These are phyloP conservation scores for Akanthomyces muscarius DNA, from an alignment of 2,329 filamentous ascomycete genomes.

Conservation along the genomic window DNA sequence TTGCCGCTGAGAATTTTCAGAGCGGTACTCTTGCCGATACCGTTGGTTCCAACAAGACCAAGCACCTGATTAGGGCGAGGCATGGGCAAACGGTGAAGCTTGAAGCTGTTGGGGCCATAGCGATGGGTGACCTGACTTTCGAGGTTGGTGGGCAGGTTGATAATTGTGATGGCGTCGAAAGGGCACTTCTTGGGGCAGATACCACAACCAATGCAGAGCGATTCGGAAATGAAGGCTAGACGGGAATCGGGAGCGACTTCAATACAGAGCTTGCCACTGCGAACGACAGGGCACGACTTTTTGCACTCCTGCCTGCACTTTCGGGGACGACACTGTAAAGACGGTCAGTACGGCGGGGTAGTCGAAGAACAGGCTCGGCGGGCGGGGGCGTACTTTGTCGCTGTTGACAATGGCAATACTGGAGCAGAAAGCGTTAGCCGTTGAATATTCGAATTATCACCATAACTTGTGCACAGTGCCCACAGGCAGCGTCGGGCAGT, in stretches of 20 bases:
- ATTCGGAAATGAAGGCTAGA: slow-evolving; percentile 97
- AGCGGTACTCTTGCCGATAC: slow-evolving; percentile 99
- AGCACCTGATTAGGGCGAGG: slow-evolving; percentile 92
- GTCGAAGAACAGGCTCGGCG: slow-evolving; percentile 22
- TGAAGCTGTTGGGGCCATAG: slow-evolving; percentile 99
- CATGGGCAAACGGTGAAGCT: slow-evolving; percentile 94
- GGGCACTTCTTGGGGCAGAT: slow-evolving; percentile 99
- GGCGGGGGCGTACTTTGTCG: slow-evolving; percentile 71
- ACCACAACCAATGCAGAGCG: slow-evolving; percentile 95
- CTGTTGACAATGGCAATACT: slow-evolving; percentile 99
- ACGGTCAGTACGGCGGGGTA: slow-evolving; percentile 20
- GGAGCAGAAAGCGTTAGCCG: slow-evolving; percentile 19
- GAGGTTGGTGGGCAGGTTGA: slow-evolving; percentile 99
- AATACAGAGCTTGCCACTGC: slow-evolving; percentile 95
- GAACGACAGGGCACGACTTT: slow-evolving; percentile 95
- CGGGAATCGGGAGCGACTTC: slow-evolving; percentile 85
- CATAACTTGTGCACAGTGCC: background rate
- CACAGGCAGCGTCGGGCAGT: background rate
- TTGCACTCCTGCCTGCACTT: slow-evolving; percentile 99
- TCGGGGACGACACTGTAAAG: slow-evolving; percentile 34
- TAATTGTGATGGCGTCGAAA: slow-evolving; percentile 98
- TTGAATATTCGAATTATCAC: background rate
- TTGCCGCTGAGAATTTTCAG: slow-evolving; percentile 98
- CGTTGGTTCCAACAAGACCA: slow-evolving; percentile 96
- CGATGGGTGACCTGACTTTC: slow-evolving; percentile 97